Conservation (phyloP, 1,139 yeast genomes). For the Debaryomycetaceae sp. region DNA sequence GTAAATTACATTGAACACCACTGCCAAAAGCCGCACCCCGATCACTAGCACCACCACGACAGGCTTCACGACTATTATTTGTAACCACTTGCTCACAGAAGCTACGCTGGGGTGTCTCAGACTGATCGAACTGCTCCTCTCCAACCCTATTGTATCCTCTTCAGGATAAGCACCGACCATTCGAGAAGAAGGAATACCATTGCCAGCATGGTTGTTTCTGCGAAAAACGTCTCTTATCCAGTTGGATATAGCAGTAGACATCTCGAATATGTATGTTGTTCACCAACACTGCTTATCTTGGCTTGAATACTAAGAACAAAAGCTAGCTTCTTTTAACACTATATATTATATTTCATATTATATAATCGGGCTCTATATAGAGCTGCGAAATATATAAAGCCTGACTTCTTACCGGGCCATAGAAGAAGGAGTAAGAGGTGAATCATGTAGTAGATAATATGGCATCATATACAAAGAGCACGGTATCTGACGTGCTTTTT, state of each 20-base stretch:
- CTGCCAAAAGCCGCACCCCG: slow-evolving; percentile 21
- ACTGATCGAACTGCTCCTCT: background rate
- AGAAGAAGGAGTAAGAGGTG: no score
- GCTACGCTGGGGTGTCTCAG: slow-evolving; percentile 3
- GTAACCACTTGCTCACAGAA: slow-evolving; percentile 11
- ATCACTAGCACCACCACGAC: slow-evolving; percentile 22
- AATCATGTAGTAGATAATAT: no score
- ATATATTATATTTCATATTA: no score
- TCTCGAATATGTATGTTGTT: background rate
- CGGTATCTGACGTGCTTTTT: no score
- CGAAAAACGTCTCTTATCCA: slow-evolving; percentile 4
- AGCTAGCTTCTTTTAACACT: no score
- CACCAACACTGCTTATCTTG: no score
- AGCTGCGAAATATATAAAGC: no score
- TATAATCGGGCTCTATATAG: no score
- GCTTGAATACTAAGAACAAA: no score
- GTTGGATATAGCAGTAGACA: slow-evolving; percentile 1
- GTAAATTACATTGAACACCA: slow-evolving; percentile 23
- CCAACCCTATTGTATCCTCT: background rate
- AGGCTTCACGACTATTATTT: slow-evolving; percentile 26
- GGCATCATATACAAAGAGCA: no score
- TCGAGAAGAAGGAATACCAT: background rate
- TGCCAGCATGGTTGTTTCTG: slow-evolving; percentile 2
- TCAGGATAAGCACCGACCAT: background rate
- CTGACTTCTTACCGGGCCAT: no score